Percentiles rank a stretch among this genome's conserved stretches.
Conservation (phyloP, 192 early-diverging fungal species). For the Mortierella claussenii region DNA sequence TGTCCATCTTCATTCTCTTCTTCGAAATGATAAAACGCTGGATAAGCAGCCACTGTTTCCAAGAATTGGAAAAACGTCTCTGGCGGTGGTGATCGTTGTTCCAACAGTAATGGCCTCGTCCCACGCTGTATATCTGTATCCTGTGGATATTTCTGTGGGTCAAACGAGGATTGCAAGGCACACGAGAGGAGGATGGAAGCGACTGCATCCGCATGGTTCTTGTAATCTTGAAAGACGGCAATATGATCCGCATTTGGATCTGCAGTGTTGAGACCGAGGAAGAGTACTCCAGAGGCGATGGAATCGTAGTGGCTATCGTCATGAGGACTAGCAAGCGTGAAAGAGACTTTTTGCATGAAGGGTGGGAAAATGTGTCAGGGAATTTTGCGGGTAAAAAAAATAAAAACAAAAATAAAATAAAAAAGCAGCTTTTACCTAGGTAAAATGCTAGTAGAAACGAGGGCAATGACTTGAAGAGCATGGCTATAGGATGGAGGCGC, state of each 20-base stretch:
- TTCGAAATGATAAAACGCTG: slow-evolving; percentile 1
- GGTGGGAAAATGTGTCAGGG: too few relatives aligned
- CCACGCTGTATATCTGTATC: too few relatives aligned
- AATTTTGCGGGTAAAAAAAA: too few relatives aligned
- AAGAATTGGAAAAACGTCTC: slow-evolving; percentile 7
- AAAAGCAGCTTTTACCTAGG: too few relatives aligned
- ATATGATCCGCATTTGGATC: neutral
- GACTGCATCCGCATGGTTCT: slow-evolving; percentile 17
- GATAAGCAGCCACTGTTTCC: neutral
- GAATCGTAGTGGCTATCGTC: slow-evolving; percentile 8
- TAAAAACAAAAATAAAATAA: too few relatives aligned
- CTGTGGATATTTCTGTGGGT: neutral
- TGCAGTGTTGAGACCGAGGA: slow-evolving; percentile 15
- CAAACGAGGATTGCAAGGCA: neutral
- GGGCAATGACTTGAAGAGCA: too few relatives aligned
- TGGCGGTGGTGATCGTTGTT: too few relatives aligned
- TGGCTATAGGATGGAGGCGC: too few relatives aligned
- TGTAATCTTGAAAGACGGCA: slow-evolving; percentile 3
- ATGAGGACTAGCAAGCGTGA: too few relatives aligned
- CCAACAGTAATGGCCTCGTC: too few relatives aligned
- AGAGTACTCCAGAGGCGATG: slow-evolving; percentile 6
- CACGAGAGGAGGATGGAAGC: slow-evolving; percentile 12
- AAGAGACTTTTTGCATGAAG: too few relatives aligned
- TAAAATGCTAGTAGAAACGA: too few relatives aligned
- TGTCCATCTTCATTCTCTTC: neutral